Base-by-base conservation (phyloP, 345 rosid genomes). In the Hevea brasiliensis region DNA sequence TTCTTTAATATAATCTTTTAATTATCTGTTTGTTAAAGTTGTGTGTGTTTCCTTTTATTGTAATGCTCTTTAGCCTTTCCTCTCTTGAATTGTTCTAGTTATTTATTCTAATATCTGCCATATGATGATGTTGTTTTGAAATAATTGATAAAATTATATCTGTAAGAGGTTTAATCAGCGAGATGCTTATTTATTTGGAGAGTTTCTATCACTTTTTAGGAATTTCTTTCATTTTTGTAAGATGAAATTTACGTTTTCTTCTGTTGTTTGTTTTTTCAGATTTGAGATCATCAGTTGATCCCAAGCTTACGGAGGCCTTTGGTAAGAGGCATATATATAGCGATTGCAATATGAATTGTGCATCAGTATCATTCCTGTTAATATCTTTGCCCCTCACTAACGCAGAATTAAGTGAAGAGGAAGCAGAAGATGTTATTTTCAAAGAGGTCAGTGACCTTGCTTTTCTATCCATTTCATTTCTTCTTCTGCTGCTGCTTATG, bases 391-490 rank as follows among this genome's bases (percentile, higher is more conserved):
- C 41, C 45, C 59, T 66, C 20, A 53, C 53, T 50, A 4, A 72
- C 72, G 84, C 91, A 95, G 99, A 87, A 72, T 71, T 95, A 60
- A 83, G 87, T 65, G 86, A 86, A 61, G 88, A 71, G 68, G 96
- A 95, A 82, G 84, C 89, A 68, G 97, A 95, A 84, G 99, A 95
- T 84, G 90, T 89, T 80, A 82, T 84, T 77, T 95, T 95, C 83
- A 95, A 92, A 77, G 87, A 89, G 94, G 98, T 95, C 65, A 17
- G 82, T 70, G 45, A 26, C 67, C 71, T 68, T 71, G 24, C 57
- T 29, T 20, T 24, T 37, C 56, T 21, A 72, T 54, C 13, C 23
- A 8, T 47, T 15, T 67, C 40, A 8, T 42, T 37, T 24, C 14
- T 5, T 65, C 64, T 56, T 55, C 20, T 68, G 14, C 15, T 53